A percentile compares a stretch with the other conserved stretches of the same genome.
phyloP scores from a whole-genome alignment of 2,329 filamentous ascomycete species.

The Aureobasidium sp. region DNA sequence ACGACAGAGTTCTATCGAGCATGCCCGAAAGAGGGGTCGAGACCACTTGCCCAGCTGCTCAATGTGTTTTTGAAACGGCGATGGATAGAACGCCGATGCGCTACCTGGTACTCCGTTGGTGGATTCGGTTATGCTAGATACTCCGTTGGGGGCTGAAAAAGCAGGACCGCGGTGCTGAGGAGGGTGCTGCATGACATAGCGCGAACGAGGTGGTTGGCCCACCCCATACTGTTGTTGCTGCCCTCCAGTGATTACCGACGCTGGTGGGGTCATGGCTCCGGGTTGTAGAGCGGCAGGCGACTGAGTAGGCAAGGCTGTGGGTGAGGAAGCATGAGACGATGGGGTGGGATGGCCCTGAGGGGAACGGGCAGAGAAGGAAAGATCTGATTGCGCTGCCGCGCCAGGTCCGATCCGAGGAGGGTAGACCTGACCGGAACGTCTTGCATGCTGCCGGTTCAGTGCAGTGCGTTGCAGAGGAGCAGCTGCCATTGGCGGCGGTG shows the following conservation, averaged over 20 bases:
- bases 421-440: constrained; percentile 28
- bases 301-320: constrained; percentile 46
- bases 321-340: constrained; percentile 67
- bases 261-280: constrained; percentile 53
- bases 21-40: constrained; percentile 36
- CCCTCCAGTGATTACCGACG: constrained; percentile 44
- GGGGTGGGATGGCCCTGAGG: constrained; percentile 74
- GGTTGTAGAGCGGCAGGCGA: constrained; percentile 54
- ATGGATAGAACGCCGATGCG: constrained; percentile 60
- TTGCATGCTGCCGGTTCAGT: constrained; percentile 58
- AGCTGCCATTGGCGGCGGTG: constrained; percentile 34
- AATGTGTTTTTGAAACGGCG: constrained; percentile 87
- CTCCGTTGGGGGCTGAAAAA: constrained; percentile 24
- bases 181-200: constrained; percentile 26
- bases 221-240: constrained; percentile 32
- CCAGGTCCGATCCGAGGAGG: constrained; percentile 24
- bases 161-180: constrained; percentile 29
- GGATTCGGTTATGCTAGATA: constrained; percentile 29
- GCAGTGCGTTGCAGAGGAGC: constrained; percentile 73
- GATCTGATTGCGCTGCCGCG: constrained; percentile 12
- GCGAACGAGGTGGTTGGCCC: constrained; percentile 39
- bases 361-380: constrained; percentile 43
- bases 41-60: constrained; percentile 86
- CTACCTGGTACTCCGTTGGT: constrained; percentile 19
- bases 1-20: constrained; percentile 53